phyloP scores from a whole-genome alignment of 2,329 filamentous ascomycete genomes.

The Aspergillus proliferans region DNA sequence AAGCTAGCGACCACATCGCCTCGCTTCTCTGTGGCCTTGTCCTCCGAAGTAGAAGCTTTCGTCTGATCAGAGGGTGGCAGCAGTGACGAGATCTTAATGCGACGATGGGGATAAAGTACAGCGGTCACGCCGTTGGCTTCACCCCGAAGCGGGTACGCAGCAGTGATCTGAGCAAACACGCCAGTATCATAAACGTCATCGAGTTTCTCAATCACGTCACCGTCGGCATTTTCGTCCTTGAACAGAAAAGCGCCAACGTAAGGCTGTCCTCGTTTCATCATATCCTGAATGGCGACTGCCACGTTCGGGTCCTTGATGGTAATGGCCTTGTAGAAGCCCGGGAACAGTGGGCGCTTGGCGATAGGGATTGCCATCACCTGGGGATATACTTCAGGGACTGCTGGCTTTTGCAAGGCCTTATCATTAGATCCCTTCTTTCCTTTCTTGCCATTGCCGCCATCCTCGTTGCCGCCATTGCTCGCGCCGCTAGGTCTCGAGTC shows the following conservation, averaged over 20 bases:
- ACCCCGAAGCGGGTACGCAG: conserved; percentile 78
- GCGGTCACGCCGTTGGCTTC: conserved; percentile 82
- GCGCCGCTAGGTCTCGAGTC: conserved; percentile 52
- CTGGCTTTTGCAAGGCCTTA: conserved; percentile 74
- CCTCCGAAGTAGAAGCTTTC: conserved; percentile 27
- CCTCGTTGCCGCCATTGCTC: conserved; percentile 48
- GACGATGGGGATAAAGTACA: conserved; percentile 89
- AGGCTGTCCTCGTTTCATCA: conserved; percentile 93
- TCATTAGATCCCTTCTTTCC: conserved; percentile 64
- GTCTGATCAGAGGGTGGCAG: conserved; percentile 56
- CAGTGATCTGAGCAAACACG: conserved; percentile 96
- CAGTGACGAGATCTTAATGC: conserved; percentile 82
- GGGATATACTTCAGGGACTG: conserved; percentile 90
- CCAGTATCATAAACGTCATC: conserved; percentile 94
- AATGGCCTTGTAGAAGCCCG: conserved; percentile 97
- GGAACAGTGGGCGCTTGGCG: conserved; percentile 85
- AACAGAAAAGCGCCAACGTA: conserved; percentile 96
- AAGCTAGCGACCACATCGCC: conserved; percentile 97
- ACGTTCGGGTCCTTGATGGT: conserved; percentile 93
- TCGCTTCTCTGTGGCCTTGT: conserved; percentile 60
- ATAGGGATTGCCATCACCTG: conserved; percentile 98
- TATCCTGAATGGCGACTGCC: conserved; percentile 84
- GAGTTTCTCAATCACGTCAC: conserved; percentile 82
- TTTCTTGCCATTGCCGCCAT: conserved; percentile 60
- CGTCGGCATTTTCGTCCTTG: conserved; percentile 91